These are phyloP conservation scores for Linum usitatissimum DNA, from an alignment of 345 rosid species.

Conservation along the genomic window DNA sequence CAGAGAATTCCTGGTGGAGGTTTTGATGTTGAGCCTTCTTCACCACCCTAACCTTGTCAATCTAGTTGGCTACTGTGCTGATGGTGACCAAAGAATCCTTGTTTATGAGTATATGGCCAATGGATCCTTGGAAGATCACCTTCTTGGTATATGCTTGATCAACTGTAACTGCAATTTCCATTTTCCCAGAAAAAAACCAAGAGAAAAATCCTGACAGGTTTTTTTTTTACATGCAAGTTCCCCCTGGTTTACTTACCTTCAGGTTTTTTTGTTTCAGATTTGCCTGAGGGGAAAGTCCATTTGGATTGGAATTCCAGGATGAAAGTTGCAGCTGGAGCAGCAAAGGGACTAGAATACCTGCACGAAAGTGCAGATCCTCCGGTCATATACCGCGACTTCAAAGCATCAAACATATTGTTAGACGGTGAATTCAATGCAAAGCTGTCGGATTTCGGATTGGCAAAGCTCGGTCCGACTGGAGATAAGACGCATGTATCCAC, in stretches of 20 bases:
- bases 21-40: constrained; percentile 61
- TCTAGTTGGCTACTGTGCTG: constrained; percentile 68
- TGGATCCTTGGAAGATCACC: constrained; percentile 73
- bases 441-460: constrained; percentile 80
- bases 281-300: constrained; percentile 26
- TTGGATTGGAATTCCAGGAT: constrained; percentile 73
- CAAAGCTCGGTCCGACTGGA: constrained; percentile 73
- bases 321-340: constrained; percentile 66
- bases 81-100: constrained; percentile 62
- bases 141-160: constrained; percentile 39
- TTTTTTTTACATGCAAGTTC: background rate
- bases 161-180: background rate
- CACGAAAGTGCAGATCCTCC: constrained; percentile 69
- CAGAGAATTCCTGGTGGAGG: constrained; percentile 71
- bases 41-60: constrained; percentile 58
- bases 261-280: constrained; percentile 20
- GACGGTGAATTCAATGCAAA: constrained; percentile 52
- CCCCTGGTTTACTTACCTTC: background rate
- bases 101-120: constrained; percentile 59
- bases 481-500: constrained; percentile 63
- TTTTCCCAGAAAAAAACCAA: background rate
- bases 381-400: constrained; percentile 70
- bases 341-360: constrained; percentile 68
- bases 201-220: background rate
- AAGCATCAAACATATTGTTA: constrained; percentile 62